phyloP scores from a whole-genome alignment of 2,329 filamentous ascomycete genomes.

The Acrodontium crateriforme region DNA sequence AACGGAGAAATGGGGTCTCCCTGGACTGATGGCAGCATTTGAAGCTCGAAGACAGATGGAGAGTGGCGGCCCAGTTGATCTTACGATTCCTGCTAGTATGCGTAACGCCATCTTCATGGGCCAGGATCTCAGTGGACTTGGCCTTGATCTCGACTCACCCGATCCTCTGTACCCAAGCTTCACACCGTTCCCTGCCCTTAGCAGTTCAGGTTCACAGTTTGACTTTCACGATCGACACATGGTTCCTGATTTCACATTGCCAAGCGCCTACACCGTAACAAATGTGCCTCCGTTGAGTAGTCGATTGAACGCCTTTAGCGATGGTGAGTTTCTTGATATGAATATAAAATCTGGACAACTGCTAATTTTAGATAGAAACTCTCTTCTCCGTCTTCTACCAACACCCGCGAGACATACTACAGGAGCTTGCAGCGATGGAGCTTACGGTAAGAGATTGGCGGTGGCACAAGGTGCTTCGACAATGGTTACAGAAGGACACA shows the following conservation, averaged over 20 bases:
- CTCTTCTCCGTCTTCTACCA: conserved; percentile 59
- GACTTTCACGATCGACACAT: conserved; percentile 33
- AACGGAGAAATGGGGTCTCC: conserved; percentile 45
- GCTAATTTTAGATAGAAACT: conserved; percentile 38
- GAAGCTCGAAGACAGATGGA: conserved; percentile 15
- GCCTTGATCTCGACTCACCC: conserved; percentile 43
- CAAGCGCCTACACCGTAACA: conserved; percentile 49
- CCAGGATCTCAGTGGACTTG: conserved; percentile 49
- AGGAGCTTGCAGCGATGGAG: conserved; percentile 52
- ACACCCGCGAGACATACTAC: conserved; percentile 49
- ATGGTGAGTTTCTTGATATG: conserved; percentile 12
- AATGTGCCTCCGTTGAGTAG: conserved; percentile 48
- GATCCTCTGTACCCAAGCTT: conserved; percentile 49
- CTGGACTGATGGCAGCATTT: conserved; percentile 42
- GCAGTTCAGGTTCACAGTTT: conserved; percentile 24
- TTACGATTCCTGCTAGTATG: conserved; percentile 16
- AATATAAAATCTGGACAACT: conserved; percentile 1
- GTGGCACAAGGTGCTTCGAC: conserved; percentile 39
- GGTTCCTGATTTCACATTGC: conserved; percentile 50
- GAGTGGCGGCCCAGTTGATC: conserved; percentile 14
- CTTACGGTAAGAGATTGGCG: conserved; percentile 40
- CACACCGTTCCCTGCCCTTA: conserved; percentile 44
- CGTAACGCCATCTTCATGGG: conserved; percentile 39
- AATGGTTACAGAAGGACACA: conserved; percentile 43
- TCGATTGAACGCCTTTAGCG: conserved; percentile 21